phyloP scores from a whole-genome alignment of 1,139 yeast genomes.

The Tardiomyces blankii region DNA sequence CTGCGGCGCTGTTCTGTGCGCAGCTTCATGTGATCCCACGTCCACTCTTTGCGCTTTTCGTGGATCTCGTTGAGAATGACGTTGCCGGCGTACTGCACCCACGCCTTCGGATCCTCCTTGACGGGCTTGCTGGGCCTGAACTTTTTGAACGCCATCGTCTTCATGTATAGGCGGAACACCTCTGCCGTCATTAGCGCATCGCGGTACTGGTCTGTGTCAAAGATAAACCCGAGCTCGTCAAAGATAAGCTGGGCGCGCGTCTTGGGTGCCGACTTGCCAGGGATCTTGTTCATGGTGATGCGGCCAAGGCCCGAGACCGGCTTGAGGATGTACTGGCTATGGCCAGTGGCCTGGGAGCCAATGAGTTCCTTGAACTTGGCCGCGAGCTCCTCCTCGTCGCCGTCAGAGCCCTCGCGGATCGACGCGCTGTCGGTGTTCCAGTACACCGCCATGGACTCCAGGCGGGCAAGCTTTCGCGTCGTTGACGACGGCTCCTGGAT shows the following conservation, averaged over 20 bases:
- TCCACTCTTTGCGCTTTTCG: slow-evolving; percentile 70
- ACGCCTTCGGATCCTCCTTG: slow-evolving; percentile 57
- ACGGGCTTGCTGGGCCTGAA: slow-evolving; percentile 54
- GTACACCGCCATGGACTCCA: slow-evolving; percentile 67
- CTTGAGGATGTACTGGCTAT: slow-evolving; percentile 57
- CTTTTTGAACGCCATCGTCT: slow-evolving; percentile 64
- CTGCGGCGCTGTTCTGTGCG: slow-evolving; percentile 62
- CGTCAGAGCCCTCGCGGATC: slow-evolving; percentile 9
- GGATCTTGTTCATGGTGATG: slow-evolving; percentile 58
- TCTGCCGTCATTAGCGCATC: slow-evolving; percentile 77
- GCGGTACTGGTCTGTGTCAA: slow-evolving; percentile 77
- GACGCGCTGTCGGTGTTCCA: slow-evolving; percentile 67
- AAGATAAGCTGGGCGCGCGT: slow-evolving; percentile 66
- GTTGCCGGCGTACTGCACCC: slow-evolving; percentile 74
- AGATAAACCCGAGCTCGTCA: slow-evolving; percentile 75
- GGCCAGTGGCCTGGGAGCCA: slow-evolving; percentile 16
- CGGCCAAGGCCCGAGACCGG: slow-evolving; percentile 91
- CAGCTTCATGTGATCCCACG: slow-evolving; percentile 71
- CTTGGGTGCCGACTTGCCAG: slow-evolving; percentile 65
- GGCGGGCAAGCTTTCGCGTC: slow-evolving; percentile 67
- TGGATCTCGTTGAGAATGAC: slow-evolving; percentile 72
- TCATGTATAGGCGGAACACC: slow-evolving; percentile 65
- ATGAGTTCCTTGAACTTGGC: slow-evolving; percentile 24
- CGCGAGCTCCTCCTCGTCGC: slow-evolving; percentile 14
- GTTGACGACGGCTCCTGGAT: slow-evolving; percentile 58